phyloP scores from a whole-genome alignment of 2,329 filamentous ascomycete genomes.

The Apiospora malaysiana region DNA sequence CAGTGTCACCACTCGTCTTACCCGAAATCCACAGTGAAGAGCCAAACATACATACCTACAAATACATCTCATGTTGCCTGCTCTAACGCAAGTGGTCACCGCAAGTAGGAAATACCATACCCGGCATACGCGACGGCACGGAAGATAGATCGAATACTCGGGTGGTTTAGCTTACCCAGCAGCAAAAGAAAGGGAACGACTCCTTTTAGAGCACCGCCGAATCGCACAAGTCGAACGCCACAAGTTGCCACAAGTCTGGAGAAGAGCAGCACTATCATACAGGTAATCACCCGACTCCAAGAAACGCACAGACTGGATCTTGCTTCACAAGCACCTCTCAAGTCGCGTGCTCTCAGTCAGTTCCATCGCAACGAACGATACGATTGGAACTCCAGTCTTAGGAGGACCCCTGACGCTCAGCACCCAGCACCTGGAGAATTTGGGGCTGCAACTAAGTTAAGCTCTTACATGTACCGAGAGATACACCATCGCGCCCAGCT shows the following conservation, averaged over 20 bases:
- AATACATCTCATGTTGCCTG: background rate
- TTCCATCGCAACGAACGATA: background rate
- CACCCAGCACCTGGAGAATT: conserved; percentile 17
- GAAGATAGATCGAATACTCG: background rate
- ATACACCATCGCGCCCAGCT: conserved; percentile 6
- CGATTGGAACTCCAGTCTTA: conserved; percentile 6
- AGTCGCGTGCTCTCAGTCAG: conserved; percentile 6
- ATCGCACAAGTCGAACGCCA: background rate
- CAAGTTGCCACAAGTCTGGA: conserved; percentile 11
- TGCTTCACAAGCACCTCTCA: conserved; percentile 11
- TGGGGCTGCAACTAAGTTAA: conserved; percentile 16
- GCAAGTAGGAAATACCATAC: background rate
- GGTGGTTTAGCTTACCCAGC: background rate
- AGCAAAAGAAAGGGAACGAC: background rate
- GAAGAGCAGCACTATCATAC: background rate
- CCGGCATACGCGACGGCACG: background rate
- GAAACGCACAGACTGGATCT: conserved; percentile 7
- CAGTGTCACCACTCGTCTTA: background rate
- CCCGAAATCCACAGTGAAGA: background rate
- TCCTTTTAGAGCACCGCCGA: conserved; percentile 5
- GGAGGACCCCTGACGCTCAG: conserved; percentile 16
- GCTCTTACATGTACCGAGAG: conserved; percentile 17
- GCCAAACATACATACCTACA: background rate
- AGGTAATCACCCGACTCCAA: conserved; percentile 2
- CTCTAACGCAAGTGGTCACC: background rate